Evolutionary conservation across 2,329 filamentous ascomycete genomes (phyloP).

Genomic region (Calonectria pauciramosa): DNA sequence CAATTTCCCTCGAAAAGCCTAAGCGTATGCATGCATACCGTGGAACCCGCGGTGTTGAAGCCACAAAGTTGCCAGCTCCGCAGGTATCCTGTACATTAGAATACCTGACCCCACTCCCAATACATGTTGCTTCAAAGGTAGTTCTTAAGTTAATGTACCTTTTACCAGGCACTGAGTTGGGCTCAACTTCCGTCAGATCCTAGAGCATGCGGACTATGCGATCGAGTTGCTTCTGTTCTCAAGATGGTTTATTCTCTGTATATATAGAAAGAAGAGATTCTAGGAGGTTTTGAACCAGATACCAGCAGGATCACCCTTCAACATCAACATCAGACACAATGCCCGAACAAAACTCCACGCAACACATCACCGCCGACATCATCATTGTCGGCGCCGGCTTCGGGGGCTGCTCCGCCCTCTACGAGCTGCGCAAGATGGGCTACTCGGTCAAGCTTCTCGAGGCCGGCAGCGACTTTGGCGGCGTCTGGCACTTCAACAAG

Average conservation of each 20-base stretch:
- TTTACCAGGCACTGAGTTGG: not conserved
- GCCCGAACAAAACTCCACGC: not conserved
- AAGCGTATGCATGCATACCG: not conserved
- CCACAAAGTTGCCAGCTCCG: not conserved
- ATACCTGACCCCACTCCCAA: not conserved
- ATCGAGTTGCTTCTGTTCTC: not conserved
- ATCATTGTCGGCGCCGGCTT: constrained; percentile 13
- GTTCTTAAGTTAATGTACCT: not conserved
- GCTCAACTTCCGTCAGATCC: not conserved
- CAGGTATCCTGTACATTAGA: not conserved
- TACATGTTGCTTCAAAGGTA: not conserved
- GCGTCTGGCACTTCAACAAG: constrained; percentile 53
- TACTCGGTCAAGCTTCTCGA: constrained; percentile 9
- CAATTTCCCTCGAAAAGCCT: not conserved
- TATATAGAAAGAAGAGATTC: not conserved
- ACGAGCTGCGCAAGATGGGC: not conserved
- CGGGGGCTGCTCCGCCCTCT: constrained; percentile 4
- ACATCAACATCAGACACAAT: not conserved
- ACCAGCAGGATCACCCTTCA: not conserved
- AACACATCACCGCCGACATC: not conserved
- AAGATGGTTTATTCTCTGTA: not conserved
- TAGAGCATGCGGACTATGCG: not conserved
- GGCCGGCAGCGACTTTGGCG: constrained; percentile 26
- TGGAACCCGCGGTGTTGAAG: not conserved
- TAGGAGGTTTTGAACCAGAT: not conserved